Conservation (phyloP, 2,329 filamentous ascomycete species). For the Pseudogymnoascus pannorum region DNA sequence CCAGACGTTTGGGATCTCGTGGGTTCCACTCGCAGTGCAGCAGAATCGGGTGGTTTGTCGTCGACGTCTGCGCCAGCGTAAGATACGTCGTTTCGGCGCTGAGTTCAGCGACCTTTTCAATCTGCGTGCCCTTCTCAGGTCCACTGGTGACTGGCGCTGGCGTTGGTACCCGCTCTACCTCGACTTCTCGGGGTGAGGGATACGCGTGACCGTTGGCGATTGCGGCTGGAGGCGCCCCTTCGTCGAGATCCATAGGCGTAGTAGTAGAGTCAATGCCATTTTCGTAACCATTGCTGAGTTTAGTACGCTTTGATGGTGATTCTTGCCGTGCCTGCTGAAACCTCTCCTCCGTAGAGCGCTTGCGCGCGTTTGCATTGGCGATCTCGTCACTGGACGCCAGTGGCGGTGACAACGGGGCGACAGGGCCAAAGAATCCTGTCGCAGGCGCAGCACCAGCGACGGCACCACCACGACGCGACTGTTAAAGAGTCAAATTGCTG, state of each 20-base stretch:
- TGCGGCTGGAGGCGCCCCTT: constrained; percentile 26
- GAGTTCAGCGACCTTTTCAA: constrained; percentile 57
- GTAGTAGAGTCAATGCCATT: constrained; percentile 41
- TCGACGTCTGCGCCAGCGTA: constrained; percentile 38
- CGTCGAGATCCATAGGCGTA: constrained; percentile 55
- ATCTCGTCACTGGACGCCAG: constrained; percentile 23
- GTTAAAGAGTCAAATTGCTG: constrained; percentile 11
- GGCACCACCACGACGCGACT: constrained; percentile 13
- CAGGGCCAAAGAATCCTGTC: constrained; percentile 28
- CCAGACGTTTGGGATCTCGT: constrained; percentile 55
- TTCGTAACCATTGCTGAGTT: constrained; percentile 56
- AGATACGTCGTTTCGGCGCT: constrained; percentile 53
- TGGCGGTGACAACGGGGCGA: constrained; percentile 21
- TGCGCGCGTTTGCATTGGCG: constrained; percentile 24
- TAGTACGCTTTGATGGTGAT: constrained; percentile 49
- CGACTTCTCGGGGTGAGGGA: constrained; percentile 49
- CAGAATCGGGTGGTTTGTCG: constrained; percentile 49
- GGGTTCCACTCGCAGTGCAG: constrained; percentile 65
- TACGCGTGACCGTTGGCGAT: constrained; percentile 49
- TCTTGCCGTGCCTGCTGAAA: constrained; percentile 43
- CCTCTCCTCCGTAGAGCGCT: constrained; percentile 26
- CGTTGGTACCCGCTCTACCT: constrained; percentile 47
- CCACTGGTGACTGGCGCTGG: constrained; percentile 51
- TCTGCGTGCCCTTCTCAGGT: constrained; percentile 56
- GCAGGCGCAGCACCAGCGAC: constrained; percentile 16